phyloP scores from a whole-genome alignment of 306 rosid species.

The Rubus idaeus region DNA sequence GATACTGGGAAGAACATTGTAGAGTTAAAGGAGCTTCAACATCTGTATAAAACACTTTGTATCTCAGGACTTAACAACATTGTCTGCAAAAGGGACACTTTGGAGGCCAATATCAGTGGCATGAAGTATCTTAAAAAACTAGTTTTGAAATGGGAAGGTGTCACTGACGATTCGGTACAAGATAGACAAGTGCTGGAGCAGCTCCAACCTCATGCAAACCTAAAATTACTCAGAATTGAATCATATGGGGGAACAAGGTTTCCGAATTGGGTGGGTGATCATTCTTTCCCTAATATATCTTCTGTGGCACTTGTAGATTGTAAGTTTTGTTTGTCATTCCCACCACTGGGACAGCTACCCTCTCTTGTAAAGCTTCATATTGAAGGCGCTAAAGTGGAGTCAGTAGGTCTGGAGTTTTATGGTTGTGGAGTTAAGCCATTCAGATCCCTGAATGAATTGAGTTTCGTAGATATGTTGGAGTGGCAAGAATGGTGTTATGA shows the following conservation, averaged over 20 bases:
- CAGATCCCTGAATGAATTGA: not conserved
- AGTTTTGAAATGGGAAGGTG: conserved; percentile 22
- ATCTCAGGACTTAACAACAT: conserved; percentile 23
- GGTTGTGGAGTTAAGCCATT: not conserved
- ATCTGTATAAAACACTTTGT: conserved; percentile 7
- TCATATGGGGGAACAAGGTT: conserved; percentile 12
- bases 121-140: conserved; percentile 15
- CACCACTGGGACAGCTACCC: conserved; percentile 16
- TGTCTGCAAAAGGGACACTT: not conserved
- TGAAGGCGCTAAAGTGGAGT: not conserved
- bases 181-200: not conserved
- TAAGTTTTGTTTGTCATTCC: not conserved
- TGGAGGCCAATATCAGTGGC: conserved; percentile 1
- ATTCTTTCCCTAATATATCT: not conserved
- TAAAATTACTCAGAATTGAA: not conserved
- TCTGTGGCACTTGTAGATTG: not conserved
- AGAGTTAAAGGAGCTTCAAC: conserved; percentile 7
- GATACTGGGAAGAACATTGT: not conserved
- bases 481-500: not conserved
- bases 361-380: conserved; percentile 1
- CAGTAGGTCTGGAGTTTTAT: too few species aligned
- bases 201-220: conserved; percentile 18
- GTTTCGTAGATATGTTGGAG: not conserved
- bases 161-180: not conserved
- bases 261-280: conserved; percentile 24